Percentiles rank a stretch among this genome's conserved stretches.
phyloP scores from a whole-genome alignment of 2,329 filamentous ascomycete species.

The Sphaceloma murrayae region DNA sequence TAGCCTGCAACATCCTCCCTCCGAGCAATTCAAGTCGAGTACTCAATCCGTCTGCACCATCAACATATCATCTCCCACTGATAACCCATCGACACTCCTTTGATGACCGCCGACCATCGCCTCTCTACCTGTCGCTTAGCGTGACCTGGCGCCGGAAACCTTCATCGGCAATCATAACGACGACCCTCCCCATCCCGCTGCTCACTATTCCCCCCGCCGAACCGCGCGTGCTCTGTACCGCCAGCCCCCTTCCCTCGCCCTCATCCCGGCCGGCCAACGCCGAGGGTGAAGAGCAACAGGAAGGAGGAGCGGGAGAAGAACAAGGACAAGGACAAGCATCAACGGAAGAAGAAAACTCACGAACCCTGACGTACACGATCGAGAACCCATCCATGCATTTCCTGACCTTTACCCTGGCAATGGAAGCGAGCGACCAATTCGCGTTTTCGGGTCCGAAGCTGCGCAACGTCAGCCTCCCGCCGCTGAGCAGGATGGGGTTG shows the following conservation, averaged over 20 bases:
- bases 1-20: conserved; percentile 42
- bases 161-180: conserved; percentile 39
- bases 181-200: conserved; percentile 65
- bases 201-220: conserved; percentile 74
- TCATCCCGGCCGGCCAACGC: not conserved
- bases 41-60: conserved; percentile 22
- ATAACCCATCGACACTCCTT: conserved; percentile 66
- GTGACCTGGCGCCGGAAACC: conserved; percentile 64
- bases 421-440: conserved; percentile 89
- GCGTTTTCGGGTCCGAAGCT: conserved; percentile 86
- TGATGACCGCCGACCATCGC: conserved; percentile 69
- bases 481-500: conserved; percentile 65
- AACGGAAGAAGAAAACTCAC: not conserved
- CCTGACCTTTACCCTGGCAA: conserved; percentile 79
- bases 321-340: too few species aligned
- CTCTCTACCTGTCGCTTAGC: conserved; percentile 63
- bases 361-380: conserved; percentile 51
- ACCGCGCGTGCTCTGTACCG: conserved; percentile 64
- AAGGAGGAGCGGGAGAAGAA: too few species aligned
- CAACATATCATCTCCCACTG: conserved; percentile 63
- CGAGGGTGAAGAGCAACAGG: too few species aligned
- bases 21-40: not conserved
- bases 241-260: conserved; percentile 24
- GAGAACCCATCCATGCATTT: conserved; percentile 95
- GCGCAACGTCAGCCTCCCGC: conserved; percentile 68